Evolutionary conservation across 2,329 filamentous ascomycete species (phyloP), one percentile per base, ranked within the genome.

Genomic region (Colletotrichum higginsianum): DNA sequence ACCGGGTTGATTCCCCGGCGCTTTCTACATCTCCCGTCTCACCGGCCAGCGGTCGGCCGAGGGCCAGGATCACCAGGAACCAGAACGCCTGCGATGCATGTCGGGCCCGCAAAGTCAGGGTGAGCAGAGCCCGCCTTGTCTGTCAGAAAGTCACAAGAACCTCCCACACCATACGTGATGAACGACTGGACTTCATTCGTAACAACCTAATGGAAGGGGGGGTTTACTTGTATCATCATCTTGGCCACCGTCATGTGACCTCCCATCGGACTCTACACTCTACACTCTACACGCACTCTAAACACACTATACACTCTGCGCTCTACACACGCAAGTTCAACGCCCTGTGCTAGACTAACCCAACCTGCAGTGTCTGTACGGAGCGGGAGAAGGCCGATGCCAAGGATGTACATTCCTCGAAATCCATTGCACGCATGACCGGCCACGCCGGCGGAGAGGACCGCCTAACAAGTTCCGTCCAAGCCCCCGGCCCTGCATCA

Each of bases 41-140:
- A 15, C 69, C 69, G 11, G 58, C 26, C 21, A 68, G 26, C 42
- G 60, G 47, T 13, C 57, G 69, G 30, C 9, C 53, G 47, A 58
- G 47, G 58, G 21, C 69, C 58, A 64, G 60, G 46, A 55, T 64
- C 42, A 23, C 55, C 40, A 62, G 65, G n/a, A 78, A 77, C 46
- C 75, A 78, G 61, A 78, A 78, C 30, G 79, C 79, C 8, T 80
- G 79, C 58, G 79, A 80, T 64, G 74, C 69, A 12, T 80, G 79
- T 50, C 75, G 79, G 30, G 63, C 74, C 15, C 72, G 79, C 44
- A 79, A 79, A 72, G 74, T 79, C 52, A 78, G 78, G 76, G 74
- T 74, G 53, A 66, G 74, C 53, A 42, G 9, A 46, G 13, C 3
- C 47, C 35, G 18, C 6, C 16, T 35, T 26, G 6, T 42, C 15